Base-by-base conservation (phyloP, 805 yeast genomes). In the Maudiozyma turicensis region DNA sequence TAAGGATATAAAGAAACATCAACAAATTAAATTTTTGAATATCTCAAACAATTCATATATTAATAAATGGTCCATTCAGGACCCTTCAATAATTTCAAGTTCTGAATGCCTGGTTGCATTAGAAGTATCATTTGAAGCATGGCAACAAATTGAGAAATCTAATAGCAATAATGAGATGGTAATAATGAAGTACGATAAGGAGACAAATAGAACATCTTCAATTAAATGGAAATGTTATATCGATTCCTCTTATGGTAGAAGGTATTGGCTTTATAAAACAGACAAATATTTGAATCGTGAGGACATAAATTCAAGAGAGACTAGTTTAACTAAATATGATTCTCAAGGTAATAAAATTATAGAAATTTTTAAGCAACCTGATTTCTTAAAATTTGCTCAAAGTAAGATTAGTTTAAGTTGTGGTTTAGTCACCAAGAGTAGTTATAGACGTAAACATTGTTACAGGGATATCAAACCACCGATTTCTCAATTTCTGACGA, bases 241-340 rank as follows among this genome's bases (percentile, higher is more conserved):
- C 7, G 69, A 63, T 52, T 58, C 64, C 53, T 72, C 70, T 28
- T 70, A 60, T 57, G 95, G 95, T 5, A 72, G 95, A 52, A 73
- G 96, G 52, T 82, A 86, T 10, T 88, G 96, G 95, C 63, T 88
- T 14, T 83, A 80, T 64, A 78, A 75, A 58, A 66, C 70, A 14
- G 71, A 69, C 46, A 59, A 56, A 3, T 56, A 50, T 28, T 44
- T 58, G 34, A 70, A 70, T 48, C 63, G 64, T 8, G 72, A 62
- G 28, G 68, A 69, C 53, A 51, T 65, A 1, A 46, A 50, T 40
- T 59, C 59, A 26, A 56, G 59, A 8, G 48, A 56, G 28, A 65
- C 68, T 5, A 68, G 63, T 54, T 64, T 80, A 46, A 72, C 80
- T 3, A 77, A 72, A 58, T 84, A 80, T 57, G 88, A 84, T 65